A percentile compares a stretch with the other conserved stretches of the same genome.
phyloP scores from a whole-genome alignment of 495 filamentous ascomycete species.

The Penicillium canariense region DNA sequence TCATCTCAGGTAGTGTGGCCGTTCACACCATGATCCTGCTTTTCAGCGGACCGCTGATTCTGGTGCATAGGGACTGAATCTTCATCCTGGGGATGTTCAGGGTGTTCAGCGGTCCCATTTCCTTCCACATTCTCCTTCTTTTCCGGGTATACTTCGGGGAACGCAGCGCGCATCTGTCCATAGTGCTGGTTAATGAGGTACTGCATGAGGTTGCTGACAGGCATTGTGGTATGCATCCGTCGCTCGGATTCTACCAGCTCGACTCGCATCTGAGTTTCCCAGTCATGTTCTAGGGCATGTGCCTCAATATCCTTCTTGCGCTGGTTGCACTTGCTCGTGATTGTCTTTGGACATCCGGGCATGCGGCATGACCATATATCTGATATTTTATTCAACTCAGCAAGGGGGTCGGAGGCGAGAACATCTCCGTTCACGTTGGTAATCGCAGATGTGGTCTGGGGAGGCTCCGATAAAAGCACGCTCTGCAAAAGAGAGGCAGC shows the following conservation, averaged over 20 bases:
- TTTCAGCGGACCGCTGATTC: not conserved
- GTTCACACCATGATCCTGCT: slow-evolving; percentile 5
- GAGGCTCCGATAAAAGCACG: slow-evolving; percentile 30
- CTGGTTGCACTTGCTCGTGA: slow-evolving; percentile 53
- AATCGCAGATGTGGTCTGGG: slow-evolving; percentile 1
- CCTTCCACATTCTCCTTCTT: not conserved
- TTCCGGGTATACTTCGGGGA: slow-evolving; percentile 23
- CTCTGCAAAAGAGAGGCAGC: slow-evolving; percentile 35
- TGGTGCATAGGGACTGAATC: not conserved
- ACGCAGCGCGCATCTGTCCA: slow-evolving; percentile 26
- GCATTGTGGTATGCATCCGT: slow-evolving; percentile 37
- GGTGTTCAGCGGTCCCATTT: slow-evolving; percentile 3
- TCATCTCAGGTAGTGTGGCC: slow-evolving; percentile 12
- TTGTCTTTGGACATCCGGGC: slow-evolving; percentile 63
- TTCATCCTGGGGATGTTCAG: not conserved
- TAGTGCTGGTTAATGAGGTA: slow-evolving; percentile 27
- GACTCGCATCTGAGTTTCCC: slow-evolving; percentile 56
- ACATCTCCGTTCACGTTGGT: slow-evolving; percentile 36
- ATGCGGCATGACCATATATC: slow-evolving; percentile 71
- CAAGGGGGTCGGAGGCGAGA: slow-evolving; percentile 25
- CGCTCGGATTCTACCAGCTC: slow-evolving; percentile 53
- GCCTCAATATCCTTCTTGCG: slow-evolving; percentile 59
- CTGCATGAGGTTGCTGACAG: slow-evolving; percentile 41
- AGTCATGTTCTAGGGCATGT: slow-evolving; percentile 67
- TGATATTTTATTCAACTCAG: slow-evolving; percentile 30